These are phyloP conservation scores for Pseudogymnoascus pannorum DNA, from an alignment of 2,329 filamentous ascomycete genomes.

Conservation along the genomic window DNA sequence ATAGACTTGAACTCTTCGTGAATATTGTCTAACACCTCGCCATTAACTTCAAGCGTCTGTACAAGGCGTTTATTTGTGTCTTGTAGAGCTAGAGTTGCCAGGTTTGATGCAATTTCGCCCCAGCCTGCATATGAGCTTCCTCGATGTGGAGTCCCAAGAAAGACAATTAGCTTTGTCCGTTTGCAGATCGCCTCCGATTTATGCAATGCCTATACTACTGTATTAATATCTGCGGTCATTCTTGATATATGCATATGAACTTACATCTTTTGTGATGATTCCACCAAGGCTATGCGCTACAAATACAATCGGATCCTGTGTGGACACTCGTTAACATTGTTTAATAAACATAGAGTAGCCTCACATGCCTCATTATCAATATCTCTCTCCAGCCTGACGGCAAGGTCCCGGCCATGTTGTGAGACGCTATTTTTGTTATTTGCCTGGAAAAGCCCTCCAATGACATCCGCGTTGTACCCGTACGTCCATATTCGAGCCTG, in stretches of 20 bases:
- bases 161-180: constrained; percentile 31
- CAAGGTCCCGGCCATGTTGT: constrained; percentile 30
- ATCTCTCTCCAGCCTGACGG: constrained; percentile 27
- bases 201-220: constrained; percentile 25
- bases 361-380: constrained; percentile 25
- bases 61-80: constrained; percentile 31
- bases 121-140: constrained; percentile 29
- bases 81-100: constrained; percentile 29
- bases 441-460: constrained; percentile 30
- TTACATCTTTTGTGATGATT: constrained; percentile 17
- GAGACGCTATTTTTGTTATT: constrained; percentile 34
- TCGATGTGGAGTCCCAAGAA: constrained; percentile 36
- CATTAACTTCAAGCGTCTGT: constrained; percentile 28
- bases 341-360: constrained; percentile 9
- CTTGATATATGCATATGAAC: not conserved
- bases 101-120: constrained; percentile 30
- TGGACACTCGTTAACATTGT: not conserved
- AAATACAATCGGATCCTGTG: constrained; percentile 30
- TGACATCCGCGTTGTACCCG: constrained; percentile 17
- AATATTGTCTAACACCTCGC: constrained; percentile 33
- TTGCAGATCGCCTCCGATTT: constrained; percentile 23
- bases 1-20: constrained; percentile 30
- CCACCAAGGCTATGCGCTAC: constrained; percentile 34
- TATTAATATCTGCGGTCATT: not conserved
- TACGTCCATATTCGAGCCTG: not conserved